phyloP scores from a whole-genome alignment of 1,139 yeast species.

The Suhomyces maxii region DNA sequence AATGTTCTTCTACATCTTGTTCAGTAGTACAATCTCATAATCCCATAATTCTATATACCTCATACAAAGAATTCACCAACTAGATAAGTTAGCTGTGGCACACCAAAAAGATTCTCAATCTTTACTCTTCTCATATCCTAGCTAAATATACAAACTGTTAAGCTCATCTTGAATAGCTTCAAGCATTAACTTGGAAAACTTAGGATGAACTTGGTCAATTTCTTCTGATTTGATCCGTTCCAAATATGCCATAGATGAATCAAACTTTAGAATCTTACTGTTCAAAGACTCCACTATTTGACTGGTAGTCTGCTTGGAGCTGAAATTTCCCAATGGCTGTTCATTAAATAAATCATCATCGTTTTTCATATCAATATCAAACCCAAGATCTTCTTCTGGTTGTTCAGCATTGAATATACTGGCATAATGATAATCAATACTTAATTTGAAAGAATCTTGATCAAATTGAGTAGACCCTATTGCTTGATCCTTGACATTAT shows the following conservation, averaged over 20 bases:
- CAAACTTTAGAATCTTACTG: background rate
- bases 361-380: constrained; percentile 8
- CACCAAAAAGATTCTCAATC: too few relatives aligned
- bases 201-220: constrained; percentile 1
- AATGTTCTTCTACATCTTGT: background rate
- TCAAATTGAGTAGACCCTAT: background rate
- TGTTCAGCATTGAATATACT: constrained; percentile 15
- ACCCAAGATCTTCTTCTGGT: constrained; percentile 8
- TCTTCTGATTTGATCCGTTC: background rate
- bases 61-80: too few relatives aligned
- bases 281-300: constrained; percentile 1
- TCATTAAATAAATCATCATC: constrained; percentile 18
- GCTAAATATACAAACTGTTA: constrained; percentile 10
- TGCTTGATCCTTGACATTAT: background rate
- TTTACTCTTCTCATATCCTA: background rate
- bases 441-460: constrained; percentile 8
- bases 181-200: constrained; percentile 8
- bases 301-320: constrained; percentile 1
- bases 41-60: too few relatives aligned
- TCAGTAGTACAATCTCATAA: too few relatives aligned
- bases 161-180: constrained; percentile 15
- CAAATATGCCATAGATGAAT: constrained; percentile 1
- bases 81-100: too few relatives aligned
- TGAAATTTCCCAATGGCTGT: background rate
- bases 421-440: constrained; percentile 16